phyloP scores from a whole-genome alignment of 495 filamentous ascomycete species.

The Aspergillus indologenus region DNA sequence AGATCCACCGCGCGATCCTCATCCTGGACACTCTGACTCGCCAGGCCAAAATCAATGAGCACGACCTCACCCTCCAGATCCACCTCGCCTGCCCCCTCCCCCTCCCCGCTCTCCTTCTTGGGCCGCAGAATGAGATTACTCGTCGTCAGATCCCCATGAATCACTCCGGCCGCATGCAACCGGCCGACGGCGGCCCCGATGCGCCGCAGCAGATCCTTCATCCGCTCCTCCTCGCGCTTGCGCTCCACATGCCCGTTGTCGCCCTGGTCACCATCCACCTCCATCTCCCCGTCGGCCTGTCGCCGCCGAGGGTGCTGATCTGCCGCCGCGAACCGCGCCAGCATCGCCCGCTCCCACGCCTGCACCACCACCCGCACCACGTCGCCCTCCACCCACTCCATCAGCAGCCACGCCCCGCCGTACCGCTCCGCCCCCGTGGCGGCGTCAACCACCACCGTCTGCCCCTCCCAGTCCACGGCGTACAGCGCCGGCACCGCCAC shows the following conservation, averaged over 20 bases:
- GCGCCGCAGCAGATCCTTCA: constrained; percentile 60
- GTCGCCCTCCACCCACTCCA: constrained; percentile 85
- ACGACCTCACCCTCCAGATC: constrained; percentile 69
- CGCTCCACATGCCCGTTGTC: constrained; percentile 4
- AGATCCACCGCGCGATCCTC: constrained; percentile 96
- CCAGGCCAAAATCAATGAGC: constrained; percentile 94
- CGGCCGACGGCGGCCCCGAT: constrained; percentile 74
- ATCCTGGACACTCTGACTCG: constrained; percentile 73
- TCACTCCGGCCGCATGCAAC: constrained; percentile 76
- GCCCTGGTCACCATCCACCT: constrained; percentile 11
- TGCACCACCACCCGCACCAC: constrained; percentile 67
- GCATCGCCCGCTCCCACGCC: constrained; percentile 53
- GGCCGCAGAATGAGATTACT: constrained; percentile 87
- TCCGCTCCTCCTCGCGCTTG: constrained; percentile 40
- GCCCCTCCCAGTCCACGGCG: constrained; percentile 63
- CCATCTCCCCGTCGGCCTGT: too few relatives aligned
- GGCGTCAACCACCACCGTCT: constrained; percentile 19
- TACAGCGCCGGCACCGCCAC: constrained; percentile 75
- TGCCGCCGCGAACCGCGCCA: constrained; percentile 9
- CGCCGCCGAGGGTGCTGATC: too few relatives aligned
- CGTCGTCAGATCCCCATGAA: constrained; percentile 95
- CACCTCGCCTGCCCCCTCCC: constrained; percentile 27
- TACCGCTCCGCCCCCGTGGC: constrained; percentile 37
- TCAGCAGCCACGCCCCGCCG: constrained; percentile 74
- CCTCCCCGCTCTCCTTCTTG: background rate